Evolutionary conservation across 805 yeast species (phyloP), one percentile per base, ranked within the genome.

Genomic region (Candida incommunis): DNA sequence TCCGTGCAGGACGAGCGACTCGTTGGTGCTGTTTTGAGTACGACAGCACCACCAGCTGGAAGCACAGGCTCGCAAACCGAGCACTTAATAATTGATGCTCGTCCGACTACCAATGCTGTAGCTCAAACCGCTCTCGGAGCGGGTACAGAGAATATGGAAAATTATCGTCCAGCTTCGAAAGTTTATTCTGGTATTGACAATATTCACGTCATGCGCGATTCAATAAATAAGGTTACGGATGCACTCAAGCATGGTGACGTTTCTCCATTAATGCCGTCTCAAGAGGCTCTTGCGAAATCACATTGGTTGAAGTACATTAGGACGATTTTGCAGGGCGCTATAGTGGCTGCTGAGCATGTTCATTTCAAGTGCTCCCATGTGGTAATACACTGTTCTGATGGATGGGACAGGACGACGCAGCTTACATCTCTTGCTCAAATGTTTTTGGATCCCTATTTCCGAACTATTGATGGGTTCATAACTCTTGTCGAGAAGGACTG

Each of bases 371-470:
- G 79, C 50, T 82, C 92, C 18, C 94, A 90, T 59, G 71, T 90
- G 3, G 59, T 92, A 7, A 73, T 92, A 4, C 98, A 92, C 65
- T 92, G 98, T 60, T 86, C 96, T 0, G 98, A 92, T 65, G 98
- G 98, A 1, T 92, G 98, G 98, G 98, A 92, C 59, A 69, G 98
- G 47, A 92, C 98, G 0, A 77, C 96, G 0, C 97, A 92, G 58
- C 75, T 88, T 1, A 72, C 87, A 3, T 80, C 95, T 2, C 65
- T 92, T 49, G 75, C 88, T 22, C 90, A 90, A 62, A 63, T 92
- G 3, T 84, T 95, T 56, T 67, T 88, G 5, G 97, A 92, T 60
- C 96, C 97, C 0, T 85, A 75, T 58, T 92, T 72, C 61, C 70
- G 98, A 51, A 88, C 97, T 0, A 51, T 84, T 2, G 81, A 86